Evolutionary conservation across 805 yeast species (phyloP).

Genomic region (Wickerhamiella sorbophila): DNA sequence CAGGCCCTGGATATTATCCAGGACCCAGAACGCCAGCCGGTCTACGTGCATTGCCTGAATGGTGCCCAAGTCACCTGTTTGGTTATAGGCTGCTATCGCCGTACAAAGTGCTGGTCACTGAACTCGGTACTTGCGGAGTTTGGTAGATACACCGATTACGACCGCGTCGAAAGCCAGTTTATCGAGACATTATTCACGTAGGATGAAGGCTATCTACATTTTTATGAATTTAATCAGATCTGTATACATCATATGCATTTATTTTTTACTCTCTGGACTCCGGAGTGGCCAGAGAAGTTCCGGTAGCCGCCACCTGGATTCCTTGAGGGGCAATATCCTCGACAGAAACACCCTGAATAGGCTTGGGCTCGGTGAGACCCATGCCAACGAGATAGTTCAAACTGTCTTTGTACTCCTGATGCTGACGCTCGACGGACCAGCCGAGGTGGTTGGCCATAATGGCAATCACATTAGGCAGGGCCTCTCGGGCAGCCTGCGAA

Average conservation of each 20-base stretch:
- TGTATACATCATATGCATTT: not conserved
- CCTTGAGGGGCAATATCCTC: conserved; percentile 5
- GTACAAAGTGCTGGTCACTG: conserved; percentile 74
- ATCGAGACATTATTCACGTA: conserved; percentile 61
- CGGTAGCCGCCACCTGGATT: not conserved
- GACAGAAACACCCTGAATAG: conserved; percentile 9
- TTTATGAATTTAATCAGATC: too few relatives aligned
- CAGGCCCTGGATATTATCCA: conserved; percentile 46
- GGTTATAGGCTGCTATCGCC: conserved; percentile 73
- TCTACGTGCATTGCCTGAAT: conserved; percentile 73
- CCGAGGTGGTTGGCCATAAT: conserved; percentile 66
- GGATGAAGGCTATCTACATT: not conserved
- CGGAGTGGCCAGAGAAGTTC: not conserved
- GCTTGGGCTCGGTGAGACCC: conserved; percentile 24
- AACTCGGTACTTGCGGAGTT: conserved; percentile 81
- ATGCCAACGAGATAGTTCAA: conserved; percentile 26
- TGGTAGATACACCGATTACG: conserved; percentile 58
- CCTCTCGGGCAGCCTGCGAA: conserved; percentile 64
- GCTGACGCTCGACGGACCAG: conserved; percentile 53
- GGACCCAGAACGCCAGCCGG: conserved; percentile 47
- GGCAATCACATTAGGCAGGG: conserved; percentile 74
- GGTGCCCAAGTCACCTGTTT: conserved; percentile 82
- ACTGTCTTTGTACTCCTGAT: conserved; percentile 30
- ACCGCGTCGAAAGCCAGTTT: conserved; percentile 69
- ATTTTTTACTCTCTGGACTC: not conserved